Base-by-base conservation (phyloP, 768 basidiomycete species). In the Suillus hirtellus region DNA sequence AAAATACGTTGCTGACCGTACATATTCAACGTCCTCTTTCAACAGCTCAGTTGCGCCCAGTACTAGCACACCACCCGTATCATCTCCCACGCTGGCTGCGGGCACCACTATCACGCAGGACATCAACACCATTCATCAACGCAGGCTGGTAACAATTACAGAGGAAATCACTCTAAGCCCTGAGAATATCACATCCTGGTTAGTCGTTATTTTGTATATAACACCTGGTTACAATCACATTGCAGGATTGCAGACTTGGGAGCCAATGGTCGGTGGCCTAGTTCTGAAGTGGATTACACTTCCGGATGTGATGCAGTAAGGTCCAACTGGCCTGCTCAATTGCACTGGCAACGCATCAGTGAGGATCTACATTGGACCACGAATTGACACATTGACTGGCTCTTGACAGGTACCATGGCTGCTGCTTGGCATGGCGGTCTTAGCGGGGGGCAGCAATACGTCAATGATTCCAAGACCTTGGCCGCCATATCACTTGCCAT, bases 291-390 rank as follows among this genome's bases (percentile, higher is more conserved):
- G 17, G 81, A 89, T 67, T 89, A 89, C 67, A 81, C 84, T 0
- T 78, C 85, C 21, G 88, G 88, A 9, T 90, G 89, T 63, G 68
- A 72, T 44, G 89, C 86, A 7, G 81, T 81, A 61, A 79, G 85
- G 19, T 88, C 88, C 5, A 90, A 88, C 65, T 90, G 89, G 89
- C 88, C 87, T 12, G 87, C 88, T 15, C 79, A 85, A 70, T 71
- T 64, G 2, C 87, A 89, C 66, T 88, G 86, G 85, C 72, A 73
- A 46, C 80, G 85, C 35, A 78, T 84, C 46, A 72, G 86, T 86
- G 66, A 49, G 79, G 70, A 44, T 4, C 15, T 46, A 11, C 31
- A 19, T 27, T 58, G 37, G 53, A 27, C 19, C 17, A 59, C 50
- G 10, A 21, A 24, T 40, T 43, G 9, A 24, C 49, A 24, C 40